phyloP scores from a whole-genome alignment of 495 filamentous ascomycete species.

The Penicillium chermesinum region DNA sequence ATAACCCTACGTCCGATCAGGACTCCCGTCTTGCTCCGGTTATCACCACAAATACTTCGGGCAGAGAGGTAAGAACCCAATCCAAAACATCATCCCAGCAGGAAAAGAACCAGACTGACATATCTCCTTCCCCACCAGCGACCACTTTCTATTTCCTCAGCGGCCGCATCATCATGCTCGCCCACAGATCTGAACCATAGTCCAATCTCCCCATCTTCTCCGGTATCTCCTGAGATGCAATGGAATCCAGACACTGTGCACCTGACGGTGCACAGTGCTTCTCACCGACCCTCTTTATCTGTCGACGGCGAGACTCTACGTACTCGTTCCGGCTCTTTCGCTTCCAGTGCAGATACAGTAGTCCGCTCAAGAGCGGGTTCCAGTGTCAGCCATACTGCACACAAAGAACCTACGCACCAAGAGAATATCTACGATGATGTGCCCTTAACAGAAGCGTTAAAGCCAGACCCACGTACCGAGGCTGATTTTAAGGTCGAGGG shows the following conservation, averaged over 20 bases:
- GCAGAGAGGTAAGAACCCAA: conserved; percentile 20
- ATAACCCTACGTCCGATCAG: conserved; percentile 9
- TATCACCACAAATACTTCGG: conserved; percentile 14
- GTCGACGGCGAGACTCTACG: conserved; percentile 49
- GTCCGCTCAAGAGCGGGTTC: conserved; percentile 42
- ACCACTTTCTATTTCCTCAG: conserved; percentile 18
- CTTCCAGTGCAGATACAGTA: conserved; percentile 37
- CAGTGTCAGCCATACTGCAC: conserved; percentile 22
- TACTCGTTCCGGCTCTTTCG: conserved; percentile 43
- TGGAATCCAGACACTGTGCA: conserved; percentile 19
- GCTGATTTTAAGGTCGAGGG: conserved; percentile 59
- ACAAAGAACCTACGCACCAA: conserved; percentile 22
- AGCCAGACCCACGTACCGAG: conserved; percentile 61
- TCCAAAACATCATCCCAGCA: neutral
- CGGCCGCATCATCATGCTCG: conserved; percentile 16
- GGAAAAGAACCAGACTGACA: conserved; percentile 1
- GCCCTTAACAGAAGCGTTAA: conserved; percentile 51
- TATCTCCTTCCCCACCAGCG: conserved; percentile 5
- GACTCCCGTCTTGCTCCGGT: conserved; percentile 16
- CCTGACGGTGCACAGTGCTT: conserved; percentile 30
- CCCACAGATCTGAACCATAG: conserved; percentile 23
- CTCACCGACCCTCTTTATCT: conserved; percentile 35
- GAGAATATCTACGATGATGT: conserved; percentile 36
- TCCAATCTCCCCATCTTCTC: conserved; percentile 22
- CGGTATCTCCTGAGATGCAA: conserved; percentile 28